Percentiles rank a stretch among this genome's conserved stretches.
These are phyloP conservation scores for Penicillium ucsense DNA, from an alignment of 495 filamentous ascomycete genomes.

Conservation along the genomic window DNA sequence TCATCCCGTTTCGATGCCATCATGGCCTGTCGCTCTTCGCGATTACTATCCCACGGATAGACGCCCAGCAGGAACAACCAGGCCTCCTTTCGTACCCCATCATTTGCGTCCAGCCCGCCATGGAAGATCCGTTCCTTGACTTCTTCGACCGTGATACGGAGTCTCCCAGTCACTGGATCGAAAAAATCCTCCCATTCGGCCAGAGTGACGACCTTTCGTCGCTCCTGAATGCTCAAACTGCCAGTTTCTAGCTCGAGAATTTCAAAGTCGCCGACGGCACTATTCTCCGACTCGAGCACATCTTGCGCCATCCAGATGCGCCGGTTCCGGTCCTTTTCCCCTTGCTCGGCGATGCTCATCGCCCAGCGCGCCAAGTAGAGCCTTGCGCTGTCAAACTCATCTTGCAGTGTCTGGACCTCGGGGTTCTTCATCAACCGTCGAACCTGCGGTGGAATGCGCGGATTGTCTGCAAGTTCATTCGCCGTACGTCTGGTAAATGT, in stretches of 20 bases:
- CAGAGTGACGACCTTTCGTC: conserved; percentile 64
- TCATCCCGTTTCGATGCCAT: conserved; percentile 83
- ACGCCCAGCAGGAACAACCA: conserved; percentile 93
- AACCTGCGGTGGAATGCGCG: conserved; percentile 78
- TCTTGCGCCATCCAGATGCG: conserved; percentile 90
- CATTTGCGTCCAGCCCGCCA: conserved; percentile 79
- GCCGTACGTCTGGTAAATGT: conserved; percentile 89
- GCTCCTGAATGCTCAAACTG: conserved; percentile 57
- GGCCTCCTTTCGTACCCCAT: conserved; percentile 88
- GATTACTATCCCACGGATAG: conserved; percentile 79
- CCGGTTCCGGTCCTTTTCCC: conserved; percentile 72
- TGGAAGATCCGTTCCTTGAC: conserved; percentile 96
- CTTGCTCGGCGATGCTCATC: conserved; percentile 96
- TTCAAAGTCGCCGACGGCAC: conserved; percentile 90
- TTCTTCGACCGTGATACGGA: conserved; percentile 75
- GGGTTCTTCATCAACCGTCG: conserved; percentile 79
- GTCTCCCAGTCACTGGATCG: conserved; percentile 56
- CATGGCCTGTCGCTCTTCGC: conserved; percentile 68
- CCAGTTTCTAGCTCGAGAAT: conserved; percentile 74
- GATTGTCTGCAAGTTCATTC: conserved; percentile 83
- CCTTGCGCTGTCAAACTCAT: conserved; percentile 93
- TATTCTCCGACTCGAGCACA: conserved; percentile 87
- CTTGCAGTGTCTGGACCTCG: conserved; percentile 88
- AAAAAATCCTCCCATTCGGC: conserved; percentile 87
- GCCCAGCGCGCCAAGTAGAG: conserved; percentile 94